phyloP scores from a whole-genome alignment of 140 eudicot species.

The Erigeron philadelphicus region DNA sequence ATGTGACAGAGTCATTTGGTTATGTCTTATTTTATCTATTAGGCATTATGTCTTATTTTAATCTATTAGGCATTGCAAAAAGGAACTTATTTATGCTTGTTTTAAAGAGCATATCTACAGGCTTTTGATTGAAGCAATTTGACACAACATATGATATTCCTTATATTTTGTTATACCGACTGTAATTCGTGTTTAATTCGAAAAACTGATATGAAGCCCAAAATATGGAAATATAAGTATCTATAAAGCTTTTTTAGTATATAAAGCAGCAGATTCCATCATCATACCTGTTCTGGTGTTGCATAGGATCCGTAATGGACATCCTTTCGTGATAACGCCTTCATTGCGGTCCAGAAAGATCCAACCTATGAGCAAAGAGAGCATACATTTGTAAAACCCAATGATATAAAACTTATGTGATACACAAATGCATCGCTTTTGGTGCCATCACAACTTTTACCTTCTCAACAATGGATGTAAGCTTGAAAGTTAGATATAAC shows the following conservation, averaged over 20 bases:
- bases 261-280: constrained; percentile 4
- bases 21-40: constrained; percentile 6
- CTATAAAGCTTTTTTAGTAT: neutral
- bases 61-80: constrained; percentile 6
- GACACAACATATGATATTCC: constrained; percentile 1
- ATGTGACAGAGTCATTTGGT: neutral
- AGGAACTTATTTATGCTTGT: neutral
- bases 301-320: constrained; percentile 88
- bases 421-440: neutral
- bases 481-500: constrained; percentile 87
- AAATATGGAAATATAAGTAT: neutral
- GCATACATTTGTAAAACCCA: neutral
- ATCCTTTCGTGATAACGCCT: constrained; percentile 83
- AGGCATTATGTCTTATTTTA: no score
- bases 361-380: constrained; percentile 47
- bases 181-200: neutral
- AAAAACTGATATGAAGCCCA: neutral
- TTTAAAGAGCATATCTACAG: constrained; percentile 1
- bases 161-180: neutral
- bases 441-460: constrained; percentile 27
- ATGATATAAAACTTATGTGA: neutral
- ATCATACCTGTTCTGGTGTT: constrained; percentile 74
- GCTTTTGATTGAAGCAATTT: neutral
- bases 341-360: constrained; percentile 64
- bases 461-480: constrained; percentile 88